phyloP scores from a whole-genome alignment of 805 yeast species.

The Candida glaebosa region DNA sequence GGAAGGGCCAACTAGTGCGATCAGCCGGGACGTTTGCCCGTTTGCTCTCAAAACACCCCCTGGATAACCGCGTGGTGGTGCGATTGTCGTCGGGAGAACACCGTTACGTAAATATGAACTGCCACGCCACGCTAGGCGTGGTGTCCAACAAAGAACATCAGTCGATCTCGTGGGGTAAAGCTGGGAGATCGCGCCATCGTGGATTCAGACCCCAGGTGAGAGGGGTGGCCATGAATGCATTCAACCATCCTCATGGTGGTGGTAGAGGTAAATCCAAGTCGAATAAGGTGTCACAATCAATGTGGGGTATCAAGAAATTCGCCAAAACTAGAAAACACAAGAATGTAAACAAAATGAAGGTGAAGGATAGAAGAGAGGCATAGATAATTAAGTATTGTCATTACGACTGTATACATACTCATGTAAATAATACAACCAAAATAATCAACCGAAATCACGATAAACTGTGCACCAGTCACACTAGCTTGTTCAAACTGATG shows the following conservation, averaged over 20 bases:
- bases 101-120: constrained; percentile 78
- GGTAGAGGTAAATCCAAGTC: constrained; percentile 99
- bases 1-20: constrained; percentile 86
- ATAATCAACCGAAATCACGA: not conserved
- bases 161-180: constrained; percentile 88
- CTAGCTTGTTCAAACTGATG: not conserved
- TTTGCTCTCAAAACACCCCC: constrained; percentile 72
- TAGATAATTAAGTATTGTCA: not conserved
- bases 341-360: constrained; percentile 77
- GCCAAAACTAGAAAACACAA: constrained; percentile 93
- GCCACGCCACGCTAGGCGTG: constrained; percentile 91
- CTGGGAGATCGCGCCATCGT: constrained; percentile 88
- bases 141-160: constrained; percentile 93
- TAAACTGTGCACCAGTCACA: no score
- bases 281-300: constrained; percentile 88
- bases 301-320: constrained; percentile 96
- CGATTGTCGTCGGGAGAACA: constrained; percentile 91
- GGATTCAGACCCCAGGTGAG: constrained; percentile 95
- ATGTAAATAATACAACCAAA: not conserved
- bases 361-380: constrained; percentile 64
- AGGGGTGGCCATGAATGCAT: constrained; percentile 97
- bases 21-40: constrained; percentile 96
- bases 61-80: constrained; percentile 67
- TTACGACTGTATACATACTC: not conserved
- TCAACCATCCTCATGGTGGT: constrained; percentile 99